These are phyloP conservation scores for Sarocladium kiliense DNA, from an alignment of 2,329 filamentous ascomycete genomes.

Conservation along the genomic window DNA sequence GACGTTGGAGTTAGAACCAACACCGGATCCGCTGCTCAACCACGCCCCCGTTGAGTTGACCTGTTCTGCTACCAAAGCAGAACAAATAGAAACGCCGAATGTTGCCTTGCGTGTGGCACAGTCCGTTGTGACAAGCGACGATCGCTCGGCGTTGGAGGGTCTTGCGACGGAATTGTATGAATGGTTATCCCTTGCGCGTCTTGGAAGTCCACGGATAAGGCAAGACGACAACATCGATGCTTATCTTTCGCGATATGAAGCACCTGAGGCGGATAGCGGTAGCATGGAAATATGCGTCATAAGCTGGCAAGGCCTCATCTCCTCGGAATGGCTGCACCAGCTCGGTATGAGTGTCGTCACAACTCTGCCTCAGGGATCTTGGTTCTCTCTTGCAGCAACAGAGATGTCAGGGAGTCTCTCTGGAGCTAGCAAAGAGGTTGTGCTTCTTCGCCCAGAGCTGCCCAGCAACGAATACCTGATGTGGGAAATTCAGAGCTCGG, in stretches of 20 bases:
- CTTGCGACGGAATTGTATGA: constrained; percentile 62
- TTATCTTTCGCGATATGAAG: constrained; percentile 63
- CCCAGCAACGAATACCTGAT: constrained; percentile 50
- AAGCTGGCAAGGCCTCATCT: constrained; percentile 55
- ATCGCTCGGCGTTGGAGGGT: constrained; percentile 53
- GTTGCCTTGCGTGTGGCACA: constrained; percentile 20
- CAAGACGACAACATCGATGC: constrained; percentile 57
- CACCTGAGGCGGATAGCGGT: constrained; percentile 37
- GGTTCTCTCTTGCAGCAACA: constrained; percentile 51
- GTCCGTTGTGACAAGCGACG: constrained; percentile 26
- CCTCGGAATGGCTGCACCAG: constrained; percentile 46
- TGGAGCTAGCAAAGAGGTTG: constrained; percentile 43
- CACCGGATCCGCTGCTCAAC: constrained; percentile 42
- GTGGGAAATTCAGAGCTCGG: constrained; percentile 51
- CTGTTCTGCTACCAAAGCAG: constrained; percentile 18
- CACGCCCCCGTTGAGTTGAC: constrained; percentile 39
- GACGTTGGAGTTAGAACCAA: constrained; percentile 32
- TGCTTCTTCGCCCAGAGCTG: constrained; percentile 46
- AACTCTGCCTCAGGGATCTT: constrained; percentile 37
- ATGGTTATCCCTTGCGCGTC: constrained; percentile 65
- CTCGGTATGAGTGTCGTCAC: constrained; percentile 41
- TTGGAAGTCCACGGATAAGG: constrained; percentile 60
- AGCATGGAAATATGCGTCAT: constrained; percentile 40
- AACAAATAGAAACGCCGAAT: constrained; percentile 16
- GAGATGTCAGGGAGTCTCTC: constrained; percentile 42